A percentile compares a stretch with the other conserved stretches of the same genome.
Conservation (phyloP, 345 rosid species). For the Lenwebbia sp. region DNA sequence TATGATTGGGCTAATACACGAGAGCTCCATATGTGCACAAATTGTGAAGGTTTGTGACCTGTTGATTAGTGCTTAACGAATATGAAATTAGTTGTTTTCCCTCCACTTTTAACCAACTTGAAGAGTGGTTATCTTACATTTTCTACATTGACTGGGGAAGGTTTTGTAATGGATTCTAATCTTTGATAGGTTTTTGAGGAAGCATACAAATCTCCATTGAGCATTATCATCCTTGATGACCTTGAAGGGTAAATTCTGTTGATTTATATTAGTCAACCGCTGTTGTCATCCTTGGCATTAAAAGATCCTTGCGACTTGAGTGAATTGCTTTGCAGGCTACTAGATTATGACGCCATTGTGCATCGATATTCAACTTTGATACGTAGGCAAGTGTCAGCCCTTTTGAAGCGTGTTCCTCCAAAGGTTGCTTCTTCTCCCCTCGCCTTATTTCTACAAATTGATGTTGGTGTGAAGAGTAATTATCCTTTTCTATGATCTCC, state of each 20-base stretch:
- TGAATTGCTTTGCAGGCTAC: conserved; percentile 37
- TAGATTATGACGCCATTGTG: conserved; percentile 73
- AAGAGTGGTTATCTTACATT: not conserved
- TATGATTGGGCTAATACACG: not conserved
- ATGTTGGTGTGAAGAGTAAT: not conserved
- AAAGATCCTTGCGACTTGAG: not conserved
- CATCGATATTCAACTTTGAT: conserved; percentile 70
- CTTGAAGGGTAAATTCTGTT: not conserved
- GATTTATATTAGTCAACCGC: not conserved
- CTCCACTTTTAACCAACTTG: not conserved
- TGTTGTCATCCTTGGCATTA: not conserved
- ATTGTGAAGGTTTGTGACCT: not conserved
- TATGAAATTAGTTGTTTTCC: conserved; percentile 51
- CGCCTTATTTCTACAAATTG: not conserved
- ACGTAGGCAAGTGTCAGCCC: conserved; percentile 64
- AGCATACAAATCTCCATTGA: too few species aligned
- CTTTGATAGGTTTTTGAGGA: conserved; percentile 2
- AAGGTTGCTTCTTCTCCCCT: conserved; percentile 35
- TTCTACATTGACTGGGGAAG: not conserved
- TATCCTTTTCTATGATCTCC: too few species aligned
- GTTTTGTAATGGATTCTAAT: not conserved
- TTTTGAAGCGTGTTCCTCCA: conserved; percentile 81
- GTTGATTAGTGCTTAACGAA: conserved; percentile 7
- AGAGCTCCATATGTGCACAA: not conserved
- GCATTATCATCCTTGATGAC: too few species aligned